Percentiles rank a stretch among this genome's conserved stretches.
Evolutionary conservation across 805 yeast genomes (phyloP).

Genomic region (Cyberlindnera americana): DNA sequence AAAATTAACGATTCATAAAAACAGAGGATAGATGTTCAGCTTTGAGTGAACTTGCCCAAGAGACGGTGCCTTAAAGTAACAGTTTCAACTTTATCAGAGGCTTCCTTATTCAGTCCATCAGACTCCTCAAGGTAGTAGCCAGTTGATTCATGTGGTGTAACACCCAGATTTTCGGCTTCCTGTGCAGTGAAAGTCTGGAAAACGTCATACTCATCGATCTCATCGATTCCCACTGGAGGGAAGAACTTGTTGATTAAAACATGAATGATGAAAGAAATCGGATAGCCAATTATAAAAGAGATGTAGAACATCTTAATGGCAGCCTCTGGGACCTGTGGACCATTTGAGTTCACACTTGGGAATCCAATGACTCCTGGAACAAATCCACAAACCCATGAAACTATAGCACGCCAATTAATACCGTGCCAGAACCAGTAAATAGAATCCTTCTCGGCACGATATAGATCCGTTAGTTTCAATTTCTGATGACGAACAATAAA

Average conservation of each 20-base stretch:
- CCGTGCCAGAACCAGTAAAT: constrained; percentile 44
- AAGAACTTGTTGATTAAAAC: constrained; percentile 22
- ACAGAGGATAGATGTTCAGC: background rate
- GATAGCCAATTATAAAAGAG: constrained; percentile 28
- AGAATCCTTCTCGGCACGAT: constrained; percentile 30
- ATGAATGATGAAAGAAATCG: constrained; percentile 24
- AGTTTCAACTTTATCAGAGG: constrained; percentile 4
- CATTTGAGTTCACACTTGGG: constrained; percentile 27
- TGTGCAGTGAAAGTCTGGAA: constrained; percentile 33
- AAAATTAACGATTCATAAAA: background rate
- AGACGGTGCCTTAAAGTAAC: constrained; percentile 1
- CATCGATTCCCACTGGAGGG: constrained; percentile 31
- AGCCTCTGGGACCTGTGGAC: constrained; percentile 23
- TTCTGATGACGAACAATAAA: constrained; percentile 35
- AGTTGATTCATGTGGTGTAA: constrained; percentile 25
- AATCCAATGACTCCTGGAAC: constrained; percentile 43
- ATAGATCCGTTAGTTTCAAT: constrained; percentile 40
- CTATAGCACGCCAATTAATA: constrained; percentile 39
- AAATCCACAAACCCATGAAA: constrained; percentile 37
- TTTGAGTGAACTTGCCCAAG: background rate
- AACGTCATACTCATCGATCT: constrained; percentile 32
- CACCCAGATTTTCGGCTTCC: constrained; percentile 32
- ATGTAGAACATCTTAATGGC: constrained; percentile 28
- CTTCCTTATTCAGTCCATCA: constrained; percentile 4
- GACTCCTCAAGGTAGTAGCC: constrained; percentile 3